Evolutionary conservation across 163 green algal genomes (phyloP), one percentile per base, ranked within the genome.

Genomic region (Chlorella variabilis): DNA sequence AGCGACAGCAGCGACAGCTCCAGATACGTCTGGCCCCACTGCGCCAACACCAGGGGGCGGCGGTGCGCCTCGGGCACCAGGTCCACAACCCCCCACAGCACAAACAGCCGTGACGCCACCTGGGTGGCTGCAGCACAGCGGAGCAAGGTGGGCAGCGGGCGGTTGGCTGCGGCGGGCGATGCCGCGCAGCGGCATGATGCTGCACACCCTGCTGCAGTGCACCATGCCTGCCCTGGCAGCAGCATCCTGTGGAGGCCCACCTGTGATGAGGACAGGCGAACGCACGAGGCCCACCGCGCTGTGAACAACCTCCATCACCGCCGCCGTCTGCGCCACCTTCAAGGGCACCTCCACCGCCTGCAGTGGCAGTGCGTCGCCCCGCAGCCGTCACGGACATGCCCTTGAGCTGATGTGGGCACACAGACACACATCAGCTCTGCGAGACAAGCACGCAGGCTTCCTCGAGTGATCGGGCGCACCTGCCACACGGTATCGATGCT

Each of bases 251-350:
- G n/a, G n/a, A n/a, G n/a, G 8, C 88, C 54, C 63, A 94, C 93
- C 89, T 85, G 95, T 98, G 74, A 96, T 93, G 25, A 88, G 76
- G 2, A 98, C 84, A 1, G 95, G 94, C 1, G 93, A 95, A 21
- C 92, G 89, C 38, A 98, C 94, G 0, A 98, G 39, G 33, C 94
- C 93, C 3, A 93, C 9, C 0, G 86, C 87, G 41, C 85, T 91
- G 84, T 98, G 94, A 33, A 97, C 58, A 27, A 98, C 89, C 86
- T 98, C 95, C 81, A 97, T 56, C 0, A 97, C 56, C 11, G 95
- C 95, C 3, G 92, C 91, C 11, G 93, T 96, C 81, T 98, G 95
- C 2, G 88, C 90, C n/a, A 94, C 79, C 85, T 96, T 95, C 23
- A 97, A 81, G 1, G 92, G 90, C 9, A 92, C 8, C 76, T 94